phyloP scores from a whole-genome alignment of 495 filamentous ascomycete species.

The Cryomyces minteri region DNA sequence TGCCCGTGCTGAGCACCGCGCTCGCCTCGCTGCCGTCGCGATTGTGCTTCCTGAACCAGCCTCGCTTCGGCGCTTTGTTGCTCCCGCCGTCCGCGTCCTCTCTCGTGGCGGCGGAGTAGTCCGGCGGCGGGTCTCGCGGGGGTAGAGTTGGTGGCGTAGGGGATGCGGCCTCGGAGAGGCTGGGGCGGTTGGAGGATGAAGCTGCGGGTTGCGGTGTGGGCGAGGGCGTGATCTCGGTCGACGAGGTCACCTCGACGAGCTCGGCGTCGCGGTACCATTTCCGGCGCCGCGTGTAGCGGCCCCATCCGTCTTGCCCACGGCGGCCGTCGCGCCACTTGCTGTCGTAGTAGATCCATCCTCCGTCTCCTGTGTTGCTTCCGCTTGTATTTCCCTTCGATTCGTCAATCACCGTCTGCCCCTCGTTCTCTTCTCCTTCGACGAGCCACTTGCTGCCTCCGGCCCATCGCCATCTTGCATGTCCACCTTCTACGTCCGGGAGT shows the following conservation, averaged over 20 bases:
- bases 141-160: neutral
- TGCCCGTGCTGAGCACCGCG: conserved; percentile 17
- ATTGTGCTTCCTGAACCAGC: conserved; percentile 4
- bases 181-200: neutral
- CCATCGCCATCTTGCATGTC: conserved; percentile 77
- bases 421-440: conserved; percentile 54
- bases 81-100: conserved; percentile 14
- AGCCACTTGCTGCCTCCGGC: conserved; percentile 68
- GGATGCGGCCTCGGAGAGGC: neutral
- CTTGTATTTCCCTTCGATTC: conserved; percentile 8
- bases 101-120: conserved; percentile 10
- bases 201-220: conserved; percentile 13
- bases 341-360: conserved; percentile 95
- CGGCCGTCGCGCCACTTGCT: conserved; percentile 96
- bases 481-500: conserved; percentile 69
- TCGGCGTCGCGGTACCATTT: conserved; percentile 98
- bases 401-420: conserved; percentile 22
- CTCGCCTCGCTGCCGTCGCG: conserved; percentile 8
- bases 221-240: conserved; percentile 22
- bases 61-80: conserved; percentile 15
- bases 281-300: conserved; percentile 75
- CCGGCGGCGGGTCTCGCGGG: neutral
- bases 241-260: conserved; percentile 53
- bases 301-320: conserved; percentile 81
- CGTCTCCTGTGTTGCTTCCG: conserved; percentile 10